Evolutionary conservation across 2,329 filamentous ascomycete genomes (phyloP), one percentile per base, ranked within the genome.

Genomic region (Pyrenochaeta sp.): DNA sequence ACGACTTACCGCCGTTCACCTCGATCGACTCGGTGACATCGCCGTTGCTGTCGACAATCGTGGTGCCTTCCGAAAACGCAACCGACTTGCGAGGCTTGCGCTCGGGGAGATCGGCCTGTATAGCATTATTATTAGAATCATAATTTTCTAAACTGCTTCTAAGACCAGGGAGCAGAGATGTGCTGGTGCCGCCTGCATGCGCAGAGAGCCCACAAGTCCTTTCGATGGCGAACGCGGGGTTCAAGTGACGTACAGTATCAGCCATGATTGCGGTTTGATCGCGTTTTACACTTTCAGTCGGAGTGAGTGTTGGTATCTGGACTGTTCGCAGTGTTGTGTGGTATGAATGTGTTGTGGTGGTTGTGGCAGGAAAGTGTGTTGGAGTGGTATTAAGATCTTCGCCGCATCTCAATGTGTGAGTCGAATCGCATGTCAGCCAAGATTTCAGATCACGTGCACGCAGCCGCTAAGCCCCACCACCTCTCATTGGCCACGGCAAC

Each of bases 1-100:
- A 89, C 58, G 87, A 84, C 78, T 91, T 91, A 62, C 87, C 81
- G 65, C 90, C 88, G 65, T 87, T 84, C 66, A 79, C 73, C 62
- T 82, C 80, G 58, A 86, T 82, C 72, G 89, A 81, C 75, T 88
- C 86, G 65, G 84, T 90, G 69, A 96, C 85, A 70, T 87, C 84
- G 65, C 93, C 93, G 81, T 96, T 89, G 74, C 85, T 84, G 78
- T 96, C 89, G 72, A 96, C 92, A 65, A 96, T 85, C 58, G 89
- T 83, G 63, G 90, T 84, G 67, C 90, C 89, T 74, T 94, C 89
- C 71, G 87, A 92, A 74, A 97, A 97, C 56, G 91, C 87, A 67
- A 97, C 93, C 32, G 90, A 95, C 78, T 97, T 96, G 77, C 92
- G 88, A 67, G 87, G 85, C 74, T 89, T 91, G 69, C 82, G 81